These are phyloP conservation scores for Rhodotorula mucilaginosa DNA, from an alignment of 1,284 basidiomycete genomes.

Conservation along the genomic window DNA sequence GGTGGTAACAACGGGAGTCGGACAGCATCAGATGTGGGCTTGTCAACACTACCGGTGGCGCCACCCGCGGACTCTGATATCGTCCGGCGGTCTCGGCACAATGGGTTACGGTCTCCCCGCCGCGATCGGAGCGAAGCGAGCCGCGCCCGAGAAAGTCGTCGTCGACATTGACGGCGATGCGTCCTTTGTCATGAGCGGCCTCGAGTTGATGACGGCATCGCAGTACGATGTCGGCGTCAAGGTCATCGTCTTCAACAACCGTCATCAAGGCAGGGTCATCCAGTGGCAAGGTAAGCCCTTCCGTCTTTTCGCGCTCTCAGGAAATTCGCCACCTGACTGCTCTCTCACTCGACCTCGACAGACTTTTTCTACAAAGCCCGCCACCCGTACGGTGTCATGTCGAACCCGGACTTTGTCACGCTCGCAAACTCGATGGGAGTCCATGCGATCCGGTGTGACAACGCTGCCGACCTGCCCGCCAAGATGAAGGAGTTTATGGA, in stretches of 20 bases:
- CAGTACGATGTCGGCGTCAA: slow-evolving; percentile 93
- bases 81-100: slow-evolving; percentile 91
- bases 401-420: slow-evolving; percentile 86
- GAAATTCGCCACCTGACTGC: not conserved
- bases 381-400: slow-evolving; percentile 91
- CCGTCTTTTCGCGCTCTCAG: not conserved
- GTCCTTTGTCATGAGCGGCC: slow-evolving; percentile 97
- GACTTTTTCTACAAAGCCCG: slow-evolving; percentile 93
- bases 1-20: slow-evolving; percentile 88
- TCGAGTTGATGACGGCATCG: slow-evolving; percentile 92
- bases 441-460: slow-evolving; percentile 77
- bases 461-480: slow-evolving; percentile 71
- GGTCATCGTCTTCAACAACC: slow-evolving; percentile 62
- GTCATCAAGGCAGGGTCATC: slow-evolving; percentile 96
- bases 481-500: slow-evolving; percentile 99
- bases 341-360: slow-evolving; percentile 42
- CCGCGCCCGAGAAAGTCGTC: slow-evolving; percentile 86
- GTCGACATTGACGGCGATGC: slow-evolving; percentile 97
- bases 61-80: slow-evolving; percentile 81
- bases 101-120: slow-evolving; percentile 97
- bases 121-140: slow-evolving; percentile 94
- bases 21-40: slow-evolving; percentile 99
- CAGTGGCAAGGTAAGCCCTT: slow-evolving; percentile 84
- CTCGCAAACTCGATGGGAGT: slow-evolving; percentile 90
- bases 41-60: slow-evolving; percentile 92